Percentiles rank a stretch among this genome's conserved stretches.
Evolutionary conservation across 129 eudicot genomes (phyloP).

Genomic region (Solidago caesia): DNA sequence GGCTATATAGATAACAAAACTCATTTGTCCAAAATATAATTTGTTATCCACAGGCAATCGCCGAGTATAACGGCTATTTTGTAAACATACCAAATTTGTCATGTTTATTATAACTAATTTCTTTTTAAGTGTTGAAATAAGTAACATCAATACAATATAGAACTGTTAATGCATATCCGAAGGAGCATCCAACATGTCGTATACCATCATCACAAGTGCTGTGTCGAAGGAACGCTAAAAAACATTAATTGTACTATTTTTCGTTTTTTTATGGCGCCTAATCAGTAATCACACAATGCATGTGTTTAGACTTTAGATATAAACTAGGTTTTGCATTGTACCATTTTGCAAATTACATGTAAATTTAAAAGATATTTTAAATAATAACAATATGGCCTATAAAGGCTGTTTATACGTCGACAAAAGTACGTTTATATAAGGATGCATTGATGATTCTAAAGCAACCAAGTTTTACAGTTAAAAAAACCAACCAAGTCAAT

Average conservation of each 20-base stretch:
- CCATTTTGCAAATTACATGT: not conserved
- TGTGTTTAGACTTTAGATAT: not conserved
- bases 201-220: conserved; percentile 18
- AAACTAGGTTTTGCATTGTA: too few relatives aligned
- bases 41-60: too few relatives aligned
- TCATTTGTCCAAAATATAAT: too few relatives aligned
- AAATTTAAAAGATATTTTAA: not conserved
- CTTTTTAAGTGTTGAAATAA: not conserved
- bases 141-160: not conserved
- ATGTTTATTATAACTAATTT: too few relatives aligned
- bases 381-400: not conserved
- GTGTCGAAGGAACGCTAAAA: not conserved
- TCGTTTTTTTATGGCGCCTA: not conserved
- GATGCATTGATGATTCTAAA: conserved; percentile 11
- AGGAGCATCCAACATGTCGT: conserved; percentile 17
- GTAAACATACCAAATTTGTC: too few relatives aligned
- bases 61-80: too few relatives aligned
- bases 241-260: not conserved
- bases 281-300: not conserved
- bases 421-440: not conserved
- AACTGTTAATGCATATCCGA: not conserved
- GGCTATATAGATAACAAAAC: too few relatives aligned
- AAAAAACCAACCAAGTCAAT: not conserved
- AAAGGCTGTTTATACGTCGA: too few relatives aligned
- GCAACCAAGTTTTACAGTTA: not conserved